Conservation (phyloP, 371 early-diverging fungal genomes). For the Apophysomyces sp. region DNA sequence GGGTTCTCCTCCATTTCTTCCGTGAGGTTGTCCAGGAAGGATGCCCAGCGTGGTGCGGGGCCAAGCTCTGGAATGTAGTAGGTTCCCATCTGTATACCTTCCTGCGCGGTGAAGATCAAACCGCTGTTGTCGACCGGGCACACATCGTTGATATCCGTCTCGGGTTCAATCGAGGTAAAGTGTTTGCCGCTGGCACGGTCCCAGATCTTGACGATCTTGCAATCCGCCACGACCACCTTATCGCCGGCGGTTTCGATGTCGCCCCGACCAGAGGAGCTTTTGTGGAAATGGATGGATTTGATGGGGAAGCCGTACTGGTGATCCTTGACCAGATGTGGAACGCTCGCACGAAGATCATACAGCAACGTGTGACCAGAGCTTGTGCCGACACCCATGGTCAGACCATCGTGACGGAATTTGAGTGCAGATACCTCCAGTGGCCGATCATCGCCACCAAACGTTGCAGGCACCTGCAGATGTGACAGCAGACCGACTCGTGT, state of each 20-base stretch:
- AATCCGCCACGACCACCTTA: slow-evolving; percentile 87
- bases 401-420: slow-evolving; percentile 84
- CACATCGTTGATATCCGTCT: slow-evolving; percentile 92
- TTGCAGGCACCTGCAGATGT: slow-evolving; percentile 53
- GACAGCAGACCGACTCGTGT: slow-evolving; percentile 70
- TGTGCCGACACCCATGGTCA: slow-evolving; percentile 90
- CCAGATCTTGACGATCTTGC: slow-evolving; percentile 94
- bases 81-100: slow-evolving; percentile 91
- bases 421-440: slow-evolving; percentile 68
- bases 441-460: slow-evolving; percentile 30
- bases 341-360: slow-evolving; percentile 91
- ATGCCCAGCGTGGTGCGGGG: slow-evolving; percentile 95
- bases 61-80: slow-evolving; percentile 94
- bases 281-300: slow-evolving; percentile 83
- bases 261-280: slow-evolving; percentile 46
- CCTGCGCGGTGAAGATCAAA: slow-evolving; percentile 92
- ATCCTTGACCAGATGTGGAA: slow-evolving; percentile 87
- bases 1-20: slow-evolving; percentile 97
- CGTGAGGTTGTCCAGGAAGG: slow-evolving; percentile 96
- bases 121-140: slow-evolving; percentile 85
- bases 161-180: slow-evolving; percentile 91
- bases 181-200: slow-evolving; percentile 75
- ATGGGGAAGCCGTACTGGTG: slow-evolving; percentile 98
- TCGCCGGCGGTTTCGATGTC: slow-evolving; percentile 44
- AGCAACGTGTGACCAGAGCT: slow-evolving; percentile 88